These are phyloP conservation scores for Penicillium concentricum DNA, from an alignment of 2,329 filamentous ascomycete genomes.

Conservation along the genomic window DNA sequence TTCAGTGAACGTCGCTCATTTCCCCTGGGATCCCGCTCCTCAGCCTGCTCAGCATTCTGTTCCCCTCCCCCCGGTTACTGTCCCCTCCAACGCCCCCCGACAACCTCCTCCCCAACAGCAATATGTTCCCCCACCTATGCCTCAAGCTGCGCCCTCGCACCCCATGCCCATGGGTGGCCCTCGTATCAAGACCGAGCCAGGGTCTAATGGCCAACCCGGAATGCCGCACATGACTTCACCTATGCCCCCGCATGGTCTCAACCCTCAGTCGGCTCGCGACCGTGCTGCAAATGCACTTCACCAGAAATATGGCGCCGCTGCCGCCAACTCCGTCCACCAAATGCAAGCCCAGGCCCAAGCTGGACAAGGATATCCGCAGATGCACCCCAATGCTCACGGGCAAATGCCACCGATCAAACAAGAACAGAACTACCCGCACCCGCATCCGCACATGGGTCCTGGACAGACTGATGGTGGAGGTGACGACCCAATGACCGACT, in stretches of 20 bases:
- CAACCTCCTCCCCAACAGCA: conserved; percentile 34
- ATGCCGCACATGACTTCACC: conserved; percentile 38
- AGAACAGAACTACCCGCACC: conserved; percentile 39
- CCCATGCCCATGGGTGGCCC: conserved; percentile 33
- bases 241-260: conserved; percentile 36
- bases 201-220: conserved; percentile 37
- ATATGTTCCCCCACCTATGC: conserved; percentile 35
- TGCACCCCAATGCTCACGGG: conserved; percentile 31
- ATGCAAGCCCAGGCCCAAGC: conserved; percentile 43
- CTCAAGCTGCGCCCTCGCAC: conserved; percentile 33
- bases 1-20: conserved; percentile 76
- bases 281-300: conserved; percentile 54
- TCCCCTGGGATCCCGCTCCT: conserved; percentile 92
- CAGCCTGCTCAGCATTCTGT: conserved; percentile 45
- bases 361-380: conserved; percentile 36
- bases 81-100: conserved; percentile 46
- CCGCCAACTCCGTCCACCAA: conserved; percentile 45
- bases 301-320: conserved; percentile 46
- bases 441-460: conserved; percentile 46
- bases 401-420: conserved; percentile 46
- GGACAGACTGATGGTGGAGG: conserved; percentile 75
- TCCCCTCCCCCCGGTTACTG: conserved; percentile 36
- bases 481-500: conserved; percentile 52
- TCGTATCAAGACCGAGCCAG: conserved; percentile 56
- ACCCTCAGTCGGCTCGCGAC: conserved; percentile 53